Percentiles rank a stretch among this genome's conserved stretches.
Evolutionary conservation across 2,329 filamentous ascomycete species (phyloP).

Genomic region (Drechslera avenae): DNA sequence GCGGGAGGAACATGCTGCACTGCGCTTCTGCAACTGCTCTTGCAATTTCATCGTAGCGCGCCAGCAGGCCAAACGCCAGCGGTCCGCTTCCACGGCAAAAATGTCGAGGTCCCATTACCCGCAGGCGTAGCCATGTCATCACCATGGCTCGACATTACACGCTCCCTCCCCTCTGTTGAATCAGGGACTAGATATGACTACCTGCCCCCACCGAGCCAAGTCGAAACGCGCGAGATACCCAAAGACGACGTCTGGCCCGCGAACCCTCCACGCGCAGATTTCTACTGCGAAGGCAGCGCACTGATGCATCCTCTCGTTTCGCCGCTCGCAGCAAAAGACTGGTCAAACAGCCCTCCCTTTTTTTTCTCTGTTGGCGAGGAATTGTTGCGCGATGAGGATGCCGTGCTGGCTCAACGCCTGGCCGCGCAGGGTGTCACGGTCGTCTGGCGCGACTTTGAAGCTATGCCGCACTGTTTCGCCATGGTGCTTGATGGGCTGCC

Average conservation of each 20-base stretch:
- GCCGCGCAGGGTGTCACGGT: slow-evolving; percentile 64
- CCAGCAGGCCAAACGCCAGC: slow-evolving; percentile 50
- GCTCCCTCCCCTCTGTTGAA: slow-evolving; percentile 63
- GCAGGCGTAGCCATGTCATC: slow-evolving; percentile 67
- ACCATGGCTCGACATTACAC: slow-evolving; percentile 74
- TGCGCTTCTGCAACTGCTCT: slow-evolving; percentile 69
- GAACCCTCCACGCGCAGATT: slow-evolving; percentile 52
- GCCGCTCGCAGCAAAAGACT: slow-evolving; percentile 62
- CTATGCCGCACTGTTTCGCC: slow-evolving; percentile 76
- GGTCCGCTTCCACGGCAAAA: slow-evolving; percentile 65
- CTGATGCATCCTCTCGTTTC: slow-evolving; percentile 70
- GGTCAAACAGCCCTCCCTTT: slow-evolving; percentile 67
- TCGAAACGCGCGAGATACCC: slow-evolving; percentile 48
- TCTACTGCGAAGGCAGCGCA: slow-evolving; percentile 54
- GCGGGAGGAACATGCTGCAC: slow-evolving; percentile 75
- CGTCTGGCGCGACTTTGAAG: slow-evolving; percentile 74
- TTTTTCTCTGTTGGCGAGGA: slow-evolving; percentile 75
- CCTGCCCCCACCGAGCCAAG: slow-evolving; percentile 55
- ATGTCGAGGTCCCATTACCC: slow-evolving; percentile 67
- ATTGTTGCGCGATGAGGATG: slow-evolving; percentile 70
- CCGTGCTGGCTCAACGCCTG: slow-evolving; percentile 63
- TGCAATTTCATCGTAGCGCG: slow-evolving; percentile 62
- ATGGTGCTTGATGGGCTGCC: slow-evolving; percentile 49
- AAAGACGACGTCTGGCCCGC: slow-evolving; percentile 58
- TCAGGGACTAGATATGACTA: slow-evolving; percentile 66